These are phyloP conservation scores for Colletotrichum siamense DNA, from an alignment of 2,329 filamentous ascomycete species.

Conservation along the genomic window DNA sequence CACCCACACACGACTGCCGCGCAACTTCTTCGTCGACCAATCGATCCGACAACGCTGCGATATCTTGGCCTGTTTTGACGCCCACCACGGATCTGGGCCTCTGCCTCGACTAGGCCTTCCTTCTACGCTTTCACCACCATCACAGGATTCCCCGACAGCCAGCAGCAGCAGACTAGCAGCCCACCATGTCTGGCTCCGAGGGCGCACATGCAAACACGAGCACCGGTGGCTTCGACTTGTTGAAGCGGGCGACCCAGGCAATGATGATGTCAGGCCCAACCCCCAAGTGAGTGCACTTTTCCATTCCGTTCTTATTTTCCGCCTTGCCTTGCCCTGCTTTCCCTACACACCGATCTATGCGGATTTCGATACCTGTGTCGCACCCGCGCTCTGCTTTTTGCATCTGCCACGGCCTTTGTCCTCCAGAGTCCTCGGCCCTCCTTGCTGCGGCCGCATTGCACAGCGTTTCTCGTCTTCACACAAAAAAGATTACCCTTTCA, in stretches of 20 bases:
- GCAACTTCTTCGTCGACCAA: background rate
- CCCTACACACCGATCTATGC: background rate
- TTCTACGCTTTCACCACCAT: background rate
- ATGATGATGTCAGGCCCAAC: slow-evolving; percentile 63
- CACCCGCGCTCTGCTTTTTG: background rate
- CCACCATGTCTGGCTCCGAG: slow-evolving; percentile 56
- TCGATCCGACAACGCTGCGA: background rate
- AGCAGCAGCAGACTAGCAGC: slow-evolving; percentile 30
- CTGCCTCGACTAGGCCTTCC: slow-evolving; percentile 21
- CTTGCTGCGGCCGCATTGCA: background rate
- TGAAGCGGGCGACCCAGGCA: slow-evolving; percentile 65
- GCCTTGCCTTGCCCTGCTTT: slow-evolving; percentile 23
- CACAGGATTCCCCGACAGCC: background rate
- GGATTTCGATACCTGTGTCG: background rate
- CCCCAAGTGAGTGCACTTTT: slow-evolving; percentile 23
- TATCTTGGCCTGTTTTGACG: slow-evolving; percentile 21
- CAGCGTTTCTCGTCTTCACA: background rate
- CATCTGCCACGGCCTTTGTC: background rate
- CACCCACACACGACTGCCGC: background rate
- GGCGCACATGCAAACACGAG: slow-evolving; percentile 43
- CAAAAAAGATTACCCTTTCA: background rate
- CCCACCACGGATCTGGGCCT: slow-evolving; percentile 13
- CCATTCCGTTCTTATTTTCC: slow-evolving; percentile 1
- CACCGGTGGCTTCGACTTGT: slow-evolving; percentile 57
- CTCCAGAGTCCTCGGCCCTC: background rate